Base-by-base conservation (phyloP, 371 early-diverging fungal genomes). In the Mucor mucedo region DNA sequence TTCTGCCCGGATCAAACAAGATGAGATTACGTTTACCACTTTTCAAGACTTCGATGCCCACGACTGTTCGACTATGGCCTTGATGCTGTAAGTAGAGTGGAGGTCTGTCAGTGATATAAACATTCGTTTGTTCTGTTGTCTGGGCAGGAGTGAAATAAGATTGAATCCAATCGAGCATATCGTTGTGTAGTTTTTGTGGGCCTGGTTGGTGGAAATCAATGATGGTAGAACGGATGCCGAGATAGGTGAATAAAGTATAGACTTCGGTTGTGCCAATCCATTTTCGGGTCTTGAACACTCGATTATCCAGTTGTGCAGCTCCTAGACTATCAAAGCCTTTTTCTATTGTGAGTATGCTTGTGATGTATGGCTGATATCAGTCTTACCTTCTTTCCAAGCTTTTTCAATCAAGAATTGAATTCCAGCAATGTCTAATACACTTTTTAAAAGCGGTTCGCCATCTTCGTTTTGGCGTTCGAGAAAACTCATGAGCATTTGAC, bases 181-280 rank as follows among this genome's bases (percentile, higher is more conserved):
- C 78, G 11, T 88, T 84, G 54, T 91, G 91, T 10, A 81, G 62
- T 13, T 80, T 70, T 27, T 82, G 68, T 1, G 85, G 79, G 0
- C 88, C 90, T n/a, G 87, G 84, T 14, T 70, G 72, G 62, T 88
- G 89, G 56, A 92, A 91, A 45, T 91, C 91, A 33, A 87, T 77
- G 29, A 91, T 80, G 6, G 77, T 83, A 6, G 84, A 77, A 1
- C 82, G 83, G 35, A 90, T 72, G 10, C 90, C 89, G 1, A 89
- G 66, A 28, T 85, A 88, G 3, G 78, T 77, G 32, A 93, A 66
- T 16, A 90, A 75, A 1, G 84, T 79, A 68, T 86, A 90, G 0
- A 87, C 87, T 60, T 93, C 93, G 2, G 91, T 88, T 0, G 91
- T 84, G 0, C 93, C 93, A 66, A 93, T 92, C 92, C 92, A 92